Evolutionary conservation across 352 stramenopile species (phyloP), one percentile per base, ranked within the genome.

Genomic region (Pythium brachiatum): DNA sequence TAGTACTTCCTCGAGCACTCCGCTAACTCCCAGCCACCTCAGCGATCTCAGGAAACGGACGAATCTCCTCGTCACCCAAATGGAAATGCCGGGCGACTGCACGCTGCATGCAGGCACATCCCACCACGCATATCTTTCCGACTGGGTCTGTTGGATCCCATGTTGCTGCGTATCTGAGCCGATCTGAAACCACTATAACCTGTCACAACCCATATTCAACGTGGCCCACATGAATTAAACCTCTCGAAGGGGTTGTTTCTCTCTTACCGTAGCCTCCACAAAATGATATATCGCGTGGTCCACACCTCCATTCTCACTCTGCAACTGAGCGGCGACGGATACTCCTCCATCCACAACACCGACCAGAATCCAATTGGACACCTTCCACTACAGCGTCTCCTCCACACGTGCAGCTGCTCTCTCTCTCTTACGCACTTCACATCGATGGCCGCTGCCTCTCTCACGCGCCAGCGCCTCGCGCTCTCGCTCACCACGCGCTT

Each of bases 401-500:
- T 29, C 46, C 46, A 53, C 23, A 26, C 41, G 3, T 34, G n/a
- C n/a, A n/a, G n/a, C n/a, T n/a, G 38, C 38, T 46, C 0, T 41
- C 34, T 46, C 38, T 46, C 50, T 29, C 29, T 31, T 2, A 60
- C 53, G 29, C 29, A 34, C 20, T 16, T 18, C 39, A 9, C 54
- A 2, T 48, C 20, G 25, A 66, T 66, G 60, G 43, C 44, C 1
- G 44, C 34, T 31, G 32, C 60, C 16, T 26, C n/a, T 16, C 44
- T 57, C 43, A 21, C 23, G n/a, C 60, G 60, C 53, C 62, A 46
- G 34, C 62, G 54, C 53, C 71, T 78, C 2, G 83, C 90, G 72
- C 70, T 93, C 46, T 89, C 83, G 58, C 73, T 93, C 31, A 88
- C 83, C 60, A 91, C 83, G 58, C 81, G 72, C 68, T 93, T 93